Percentiles rank a stretch among this genome's conserved stretches.
Evolutionary conservation across 2,329 filamentous ascomycete species (phyloP).

Genomic region (Annulohypoxylon truncatum): DNA sequence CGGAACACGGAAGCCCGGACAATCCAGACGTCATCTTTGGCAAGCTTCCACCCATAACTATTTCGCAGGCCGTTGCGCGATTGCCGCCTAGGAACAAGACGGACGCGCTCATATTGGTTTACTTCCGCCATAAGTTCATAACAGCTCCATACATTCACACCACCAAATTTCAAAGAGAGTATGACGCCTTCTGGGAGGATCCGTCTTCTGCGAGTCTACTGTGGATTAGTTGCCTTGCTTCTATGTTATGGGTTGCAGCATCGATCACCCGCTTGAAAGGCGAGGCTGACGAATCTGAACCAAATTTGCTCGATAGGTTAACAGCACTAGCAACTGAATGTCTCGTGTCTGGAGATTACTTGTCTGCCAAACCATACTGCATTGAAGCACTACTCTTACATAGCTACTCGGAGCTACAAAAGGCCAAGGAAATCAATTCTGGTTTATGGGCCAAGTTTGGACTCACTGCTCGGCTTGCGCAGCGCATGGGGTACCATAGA

Average conservation of each 20-base stretch:
- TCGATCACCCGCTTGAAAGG: slow-evolving; percentile 52
- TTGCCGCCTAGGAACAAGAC: slow-evolving; percentile 49
- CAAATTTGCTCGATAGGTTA: slow-evolving; percentile 49
- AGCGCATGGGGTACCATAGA: slow-evolving; percentile 64
- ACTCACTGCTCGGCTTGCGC: slow-evolving; percentile 60
- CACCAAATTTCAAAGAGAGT: slow-evolving; percentile 60
- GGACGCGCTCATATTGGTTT: slow-evolving; percentile 51
- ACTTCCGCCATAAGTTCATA: slow-evolving; percentile 51
- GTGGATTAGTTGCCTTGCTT: slow-evolving; percentile 64
- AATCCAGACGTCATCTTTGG: slow-evolving; percentile 48
- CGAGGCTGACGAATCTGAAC: slow-evolving; percentile 43
- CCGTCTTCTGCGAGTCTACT: slow-evolving; percentile 56
- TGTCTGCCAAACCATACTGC: slow-evolving; percentile 57
- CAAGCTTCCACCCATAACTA: slow-evolving; percentile 45
- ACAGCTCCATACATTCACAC: slow-evolving; percentile 53
- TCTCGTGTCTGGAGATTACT: slow-evolving; percentile 61
- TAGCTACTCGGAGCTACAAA: slow-evolving; percentile 57
- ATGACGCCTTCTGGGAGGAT: slow-evolving; percentile 60
- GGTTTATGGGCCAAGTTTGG: slow-evolving; percentile 61
- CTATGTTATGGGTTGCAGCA: slow-evolving; percentile 57
- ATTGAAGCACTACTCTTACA: slow-evolving; percentile 63
- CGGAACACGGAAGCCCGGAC: slow-evolving; percentile 42
- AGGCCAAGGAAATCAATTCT: slow-evolving; percentile 56
- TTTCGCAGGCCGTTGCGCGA: slow-evolving; percentile 49
- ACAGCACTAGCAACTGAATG: slow-evolving; percentile 57